Conservation (phyloP, 345 rosid genomes). For the Brassica cretica region DNA sequence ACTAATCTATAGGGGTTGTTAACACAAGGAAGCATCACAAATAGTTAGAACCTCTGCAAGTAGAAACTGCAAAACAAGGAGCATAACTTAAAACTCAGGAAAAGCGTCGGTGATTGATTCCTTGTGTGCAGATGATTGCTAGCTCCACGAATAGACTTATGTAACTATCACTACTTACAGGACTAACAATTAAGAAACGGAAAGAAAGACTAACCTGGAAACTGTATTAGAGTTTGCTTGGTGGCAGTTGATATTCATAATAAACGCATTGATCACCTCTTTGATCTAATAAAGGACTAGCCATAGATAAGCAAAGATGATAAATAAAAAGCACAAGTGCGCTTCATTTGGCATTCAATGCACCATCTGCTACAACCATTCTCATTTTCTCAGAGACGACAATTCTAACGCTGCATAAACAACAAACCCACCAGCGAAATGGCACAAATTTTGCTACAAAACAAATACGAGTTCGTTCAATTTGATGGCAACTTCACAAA, state of each 20-base stretch:
- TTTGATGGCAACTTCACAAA: neutral
- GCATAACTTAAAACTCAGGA: neutral
- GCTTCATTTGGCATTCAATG: neutral
- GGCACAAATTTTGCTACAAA: neutral
- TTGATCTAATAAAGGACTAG: neutral
- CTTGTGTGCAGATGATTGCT: constrained; percentile 16
- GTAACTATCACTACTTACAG: neutral
- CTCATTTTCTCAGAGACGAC: neutral
- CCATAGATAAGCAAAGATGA: neutral
- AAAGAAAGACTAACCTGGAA: constrained; percentile 49
- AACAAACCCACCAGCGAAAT: neutral
- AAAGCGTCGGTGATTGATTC: neutral
- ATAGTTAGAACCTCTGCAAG: neutral
- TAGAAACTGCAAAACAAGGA: neutral
- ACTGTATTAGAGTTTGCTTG: constrained; percentile 67
- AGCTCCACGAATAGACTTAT: neutral
- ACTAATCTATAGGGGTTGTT: neutral
- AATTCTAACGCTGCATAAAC: neutral
- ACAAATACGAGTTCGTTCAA: neutral
- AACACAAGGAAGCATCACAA: constrained; percentile 2
- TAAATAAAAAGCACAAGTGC: neutral
- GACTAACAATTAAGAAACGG: constrained; percentile 21
- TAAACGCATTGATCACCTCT: constrained; percentile 75
- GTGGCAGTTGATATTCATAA: constrained; percentile 73
- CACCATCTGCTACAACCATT: neutral